Conservation (phyloP, 345 rosid species). For the Eucalyptus curtisii region DNA sequence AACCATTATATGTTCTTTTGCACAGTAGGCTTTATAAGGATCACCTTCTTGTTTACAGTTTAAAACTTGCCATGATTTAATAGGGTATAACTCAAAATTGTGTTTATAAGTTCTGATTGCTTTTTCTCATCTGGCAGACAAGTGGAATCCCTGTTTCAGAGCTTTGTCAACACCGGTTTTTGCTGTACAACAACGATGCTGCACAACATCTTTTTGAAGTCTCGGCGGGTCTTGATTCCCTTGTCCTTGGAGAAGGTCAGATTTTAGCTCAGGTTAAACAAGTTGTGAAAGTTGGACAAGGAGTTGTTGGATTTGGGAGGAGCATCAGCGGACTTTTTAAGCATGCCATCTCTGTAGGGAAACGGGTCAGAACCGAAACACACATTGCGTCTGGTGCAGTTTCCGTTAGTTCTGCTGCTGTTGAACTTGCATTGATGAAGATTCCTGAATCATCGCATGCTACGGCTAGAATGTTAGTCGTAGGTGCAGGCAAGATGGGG, state of each 20-base stretch:
- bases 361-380: conserved; percentile 69
- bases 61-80: not conserved
- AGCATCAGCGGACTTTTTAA: conserved; percentile 62
- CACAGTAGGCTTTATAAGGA: not conserved
- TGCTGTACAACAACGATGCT: conserved; percentile 79
- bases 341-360: conserved; percentile 64
- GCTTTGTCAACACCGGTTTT: conserved; percentile 67
- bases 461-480: conserved; percentile 45
- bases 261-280: conserved; percentile 77
- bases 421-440: conserved; percentile 64
- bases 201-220: conserved; percentile 86
- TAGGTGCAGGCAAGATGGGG: conserved; percentile 83
- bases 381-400: conserved; percentile 72
- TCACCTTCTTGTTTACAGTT: not conserved
- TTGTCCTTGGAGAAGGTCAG: conserved; percentile 77
- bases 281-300: conserved; percentile 71
- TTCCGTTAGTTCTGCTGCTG: conserved; percentile 75
- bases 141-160: conserved; percentile 68
- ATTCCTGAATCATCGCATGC: conserved; percentile 36
- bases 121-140: conserved; percentile 31
- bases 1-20: not conserved
- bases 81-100: not conserved
- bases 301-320: conserved; percentile 65
- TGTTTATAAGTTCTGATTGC: not conserved
- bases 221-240: conserved; percentile 87